Base-by-base conservation (phyloP, 352 stramenopile species). In the Pythium oligandrum region DNA sequence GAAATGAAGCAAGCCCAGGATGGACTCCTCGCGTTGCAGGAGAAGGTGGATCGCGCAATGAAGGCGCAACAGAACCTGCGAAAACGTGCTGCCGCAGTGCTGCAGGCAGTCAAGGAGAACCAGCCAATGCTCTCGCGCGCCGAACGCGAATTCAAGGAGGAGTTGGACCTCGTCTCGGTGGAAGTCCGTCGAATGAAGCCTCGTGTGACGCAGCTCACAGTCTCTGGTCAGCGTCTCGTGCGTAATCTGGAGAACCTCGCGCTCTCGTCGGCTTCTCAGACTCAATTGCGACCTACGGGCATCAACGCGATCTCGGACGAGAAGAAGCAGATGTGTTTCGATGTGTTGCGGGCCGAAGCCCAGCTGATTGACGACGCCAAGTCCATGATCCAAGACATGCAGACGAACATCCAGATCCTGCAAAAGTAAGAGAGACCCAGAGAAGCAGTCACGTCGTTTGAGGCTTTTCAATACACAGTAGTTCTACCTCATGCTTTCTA, bases 61-160 rank as follows among this genome's bases (percentile, higher is more conserved):
- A 73, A 78, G 1, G 73, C 81, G 42, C 83, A 93, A 51, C 63
- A 84, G 42, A 88, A 89, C 49, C 61, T 93, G 33, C 75, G 79
- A 44, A 87, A 86, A 58, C 80, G 83, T n/a, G 78, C 83, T 1
- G 83, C 83, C 1, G 80, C 80, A 1, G 74, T 87, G 48, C 57
- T 93, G 4, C 83, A 93, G 51, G 81, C 80, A 32, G 71, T 90
- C 33, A 89, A 88, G 64, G 83, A 93, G 55, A 93, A 91, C 59
- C 83, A 93, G 47, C 73, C 77, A 5, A 67, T 83, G 52, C 56
- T 93, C 51, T 89, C 83, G 40, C 78, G 75, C 17, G 78, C 83
- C 45, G 83, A 93, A 56, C 70, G 72, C 4, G 74, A 90, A 50
- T 87, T 80, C 55, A 83, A 86, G 64, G 59, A 70, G 56, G 80